Percentiles rank a stretch among this genome's conserved stretches.
Evolutionary conservation across 2,329 filamentous ascomycete species (phyloP).

Genomic region (Capronia coronata): DNA sequence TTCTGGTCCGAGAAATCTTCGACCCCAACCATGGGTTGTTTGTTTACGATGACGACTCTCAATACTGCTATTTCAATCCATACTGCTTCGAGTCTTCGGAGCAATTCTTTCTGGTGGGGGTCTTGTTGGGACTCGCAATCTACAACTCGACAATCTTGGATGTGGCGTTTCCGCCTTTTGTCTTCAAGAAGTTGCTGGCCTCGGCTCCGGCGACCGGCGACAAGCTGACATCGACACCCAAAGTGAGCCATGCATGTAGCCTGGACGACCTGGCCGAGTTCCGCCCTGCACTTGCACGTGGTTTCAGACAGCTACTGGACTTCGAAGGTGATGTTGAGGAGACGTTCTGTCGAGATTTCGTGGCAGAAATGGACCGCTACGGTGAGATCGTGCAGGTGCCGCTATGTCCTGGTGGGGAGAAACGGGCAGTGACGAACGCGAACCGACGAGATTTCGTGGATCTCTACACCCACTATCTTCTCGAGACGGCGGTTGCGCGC

Average conservation of each 20-base stretch:
- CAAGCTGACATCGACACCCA: constrained; percentile 52
- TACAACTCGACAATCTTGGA: constrained; percentile 94
- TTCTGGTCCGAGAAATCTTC: constrained; percentile 82
- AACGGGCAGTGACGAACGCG: constrained; percentile 68
- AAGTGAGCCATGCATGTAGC: constrained; percentile 59
- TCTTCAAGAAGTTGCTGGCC: constrained; percentile 78
- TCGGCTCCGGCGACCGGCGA: constrained; percentile 60
- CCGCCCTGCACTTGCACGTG: constrained; percentile 66
- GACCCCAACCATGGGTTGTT: constrained; percentile 91
- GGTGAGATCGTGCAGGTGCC: constrained; percentile 61
- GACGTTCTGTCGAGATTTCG: constrained; percentile 76
- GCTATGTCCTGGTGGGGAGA: constrained; percentile 67
- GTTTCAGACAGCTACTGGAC: constrained; percentile 68
- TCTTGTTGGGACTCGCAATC: constrained; percentile 80
- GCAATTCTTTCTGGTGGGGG: constrained; percentile 84
- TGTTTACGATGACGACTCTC: constrained; percentile 82
- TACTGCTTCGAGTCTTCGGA: constrained; percentile 84
- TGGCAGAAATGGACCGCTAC: constrained; percentile 69
- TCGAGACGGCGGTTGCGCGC: constrained; percentile 68
- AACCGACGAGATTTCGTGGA: constrained; percentile 85
- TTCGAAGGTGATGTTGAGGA: constrained; percentile 77
- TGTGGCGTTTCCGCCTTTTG: constrained; percentile 78
- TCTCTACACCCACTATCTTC: constrained; percentile 70
- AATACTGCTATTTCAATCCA: constrained; percentile 89
- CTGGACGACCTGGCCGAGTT: constrained; percentile 79